Evolutionary conservation across 306 rosid genomes (phyloP).

Genomic region (Cicer bijugum): DNA sequence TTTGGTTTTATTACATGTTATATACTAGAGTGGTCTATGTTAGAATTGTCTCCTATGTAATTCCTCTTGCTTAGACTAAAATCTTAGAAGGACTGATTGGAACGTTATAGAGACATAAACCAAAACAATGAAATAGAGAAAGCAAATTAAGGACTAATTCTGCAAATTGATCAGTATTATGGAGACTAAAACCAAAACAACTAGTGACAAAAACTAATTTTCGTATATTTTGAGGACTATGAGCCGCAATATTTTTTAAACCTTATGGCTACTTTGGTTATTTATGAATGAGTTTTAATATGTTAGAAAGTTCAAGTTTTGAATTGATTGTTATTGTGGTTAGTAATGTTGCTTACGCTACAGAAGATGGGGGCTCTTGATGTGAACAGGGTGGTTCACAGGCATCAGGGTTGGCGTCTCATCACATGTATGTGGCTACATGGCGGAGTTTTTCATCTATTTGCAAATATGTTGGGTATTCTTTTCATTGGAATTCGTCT

Average conservation of each 20-base stretch:
- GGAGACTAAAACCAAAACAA: not conserved
- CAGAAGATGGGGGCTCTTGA: conserved; percentile 95
- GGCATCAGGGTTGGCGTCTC: too few relatives aligned
- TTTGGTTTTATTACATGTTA: not conserved
- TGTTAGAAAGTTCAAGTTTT: conserved; percentile 10
- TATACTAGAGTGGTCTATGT: not conserved
- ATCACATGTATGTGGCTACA: too few relatives aligned
- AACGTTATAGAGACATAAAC: not conserved
- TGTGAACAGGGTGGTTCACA: conserved; percentile 67
- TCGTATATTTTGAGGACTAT: not conserved
- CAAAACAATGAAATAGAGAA: not conserved
- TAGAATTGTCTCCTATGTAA: not conserved
- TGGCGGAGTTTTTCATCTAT: too few relatives aligned
- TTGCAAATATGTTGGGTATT: too few relatives aligned
- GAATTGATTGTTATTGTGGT: conserved; percentile 33
- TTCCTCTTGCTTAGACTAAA: not conserved
- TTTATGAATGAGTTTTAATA: not conserved
- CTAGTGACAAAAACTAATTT: not conserved
- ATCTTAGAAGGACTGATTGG: not conserved
- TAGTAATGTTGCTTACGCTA: conserved; percentile 58
- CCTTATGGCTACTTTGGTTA: too few relatives aligned
- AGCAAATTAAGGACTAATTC: not conserved
- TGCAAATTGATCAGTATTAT: not conserved
- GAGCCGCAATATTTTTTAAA: not conserved
- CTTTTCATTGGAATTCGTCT: too few relatives aligned